Percentiles rank a stretch among this genome's conserved stretches.
These are phyloP conservation scores for Penicillium aurantiogriseum DNA, from an alignment of 2,329 filamentous ascomycete species.

Conservation along the genomic window DNA sequence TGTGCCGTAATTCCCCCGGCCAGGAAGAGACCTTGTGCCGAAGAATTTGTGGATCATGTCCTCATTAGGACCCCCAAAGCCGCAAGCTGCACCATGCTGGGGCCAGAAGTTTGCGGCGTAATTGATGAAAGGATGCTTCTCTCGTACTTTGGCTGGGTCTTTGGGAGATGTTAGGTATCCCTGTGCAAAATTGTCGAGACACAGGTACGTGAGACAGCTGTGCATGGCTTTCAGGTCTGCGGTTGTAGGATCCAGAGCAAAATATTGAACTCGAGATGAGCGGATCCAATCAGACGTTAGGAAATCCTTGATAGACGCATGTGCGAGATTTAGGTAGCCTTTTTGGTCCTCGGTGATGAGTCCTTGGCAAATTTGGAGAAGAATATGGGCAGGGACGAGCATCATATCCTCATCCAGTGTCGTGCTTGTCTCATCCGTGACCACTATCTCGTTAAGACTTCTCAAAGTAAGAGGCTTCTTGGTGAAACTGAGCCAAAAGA, in stretches of 20 bases:
- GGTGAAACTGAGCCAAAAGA: constrained; percentile 21
- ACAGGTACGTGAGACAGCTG: constrained; percentile 17
- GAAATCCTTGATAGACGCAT: constrained; percentile 21
- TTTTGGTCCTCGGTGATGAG: constrained; percentile 16
- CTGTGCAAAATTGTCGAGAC: constrained; percentile 19
- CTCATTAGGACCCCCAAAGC: neutral
- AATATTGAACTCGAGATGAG: constrained; percentile 16
- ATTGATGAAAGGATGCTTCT: constrained; percentile 10
- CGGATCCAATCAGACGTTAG: constrained; percentile 21
- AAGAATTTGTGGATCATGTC: constrained; percentile 16
- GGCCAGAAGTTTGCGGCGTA: constrained; percentile 21
- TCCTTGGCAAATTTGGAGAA: constrained; percentile 20
- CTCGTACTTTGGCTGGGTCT: neutral
- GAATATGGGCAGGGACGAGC: constrained; percentile 19
- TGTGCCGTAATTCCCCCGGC: constrained; percentile 18
- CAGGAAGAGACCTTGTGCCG: constrained; percentile 10
- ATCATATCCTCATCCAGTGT: constrained; percentile 21
- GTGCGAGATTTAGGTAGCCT: constrained; percentile 15
- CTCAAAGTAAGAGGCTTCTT: constrained; percentile 12
- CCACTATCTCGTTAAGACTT: constrained; percentile 17
- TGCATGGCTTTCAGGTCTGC: constrained; percentile 17
- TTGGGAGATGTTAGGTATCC: constrained; percentile 7
- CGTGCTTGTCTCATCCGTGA: constrained; percentile 10
- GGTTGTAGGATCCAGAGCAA: constrained; percentile 13
- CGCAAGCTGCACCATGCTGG: constrained; percentile 8